Percentiles rank a stretch among this genome's conserved stretches.
Evolutionary conservation across 495 filamentous ascomycete genomes (phyloP).

Genomic region (Penicillium subrubescens): DNA sequence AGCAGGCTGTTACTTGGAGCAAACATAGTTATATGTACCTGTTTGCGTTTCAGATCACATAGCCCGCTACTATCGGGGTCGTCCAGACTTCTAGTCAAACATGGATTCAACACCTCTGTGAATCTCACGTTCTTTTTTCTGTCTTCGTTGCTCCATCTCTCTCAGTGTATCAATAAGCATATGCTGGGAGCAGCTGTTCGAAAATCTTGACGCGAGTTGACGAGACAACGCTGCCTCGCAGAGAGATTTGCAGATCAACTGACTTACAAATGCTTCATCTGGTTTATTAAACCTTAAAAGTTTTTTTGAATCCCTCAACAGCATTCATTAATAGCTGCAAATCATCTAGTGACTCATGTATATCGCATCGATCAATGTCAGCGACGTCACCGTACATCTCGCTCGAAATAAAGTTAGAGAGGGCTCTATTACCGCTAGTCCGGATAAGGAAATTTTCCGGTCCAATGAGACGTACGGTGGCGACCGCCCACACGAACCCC

Average conservation of each 20-base stretch:
- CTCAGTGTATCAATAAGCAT: not conserved
- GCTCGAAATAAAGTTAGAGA: not conserved
- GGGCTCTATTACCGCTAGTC: not conserved
- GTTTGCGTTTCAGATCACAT: not conserved
- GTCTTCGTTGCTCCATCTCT: not conserved
- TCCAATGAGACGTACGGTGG: not conserved
- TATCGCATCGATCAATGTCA: not conserved
- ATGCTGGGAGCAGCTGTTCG: no score
- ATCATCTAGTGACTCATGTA: no score
- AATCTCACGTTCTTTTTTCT: not conserved
- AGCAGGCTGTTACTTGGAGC: not conserved
- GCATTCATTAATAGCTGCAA: no score
- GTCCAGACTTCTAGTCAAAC: not conserved
- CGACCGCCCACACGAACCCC: not conserved
- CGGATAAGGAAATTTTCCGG: not conserved
- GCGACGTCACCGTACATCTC: not conserved
- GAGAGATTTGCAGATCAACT: no score
- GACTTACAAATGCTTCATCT: no score
- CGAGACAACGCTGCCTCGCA: no score
- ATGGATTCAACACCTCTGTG: not conserved
- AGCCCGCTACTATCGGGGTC: not conserved
- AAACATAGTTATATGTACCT: not conserved
- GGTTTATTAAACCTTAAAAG: no score
- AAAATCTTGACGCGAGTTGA: no score
- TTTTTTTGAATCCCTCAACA: no score